Evolutionary conservation across 1,284 basidiomycete species (phyloP).

Genomic region (Heterobasidion occidentale): DNA sequence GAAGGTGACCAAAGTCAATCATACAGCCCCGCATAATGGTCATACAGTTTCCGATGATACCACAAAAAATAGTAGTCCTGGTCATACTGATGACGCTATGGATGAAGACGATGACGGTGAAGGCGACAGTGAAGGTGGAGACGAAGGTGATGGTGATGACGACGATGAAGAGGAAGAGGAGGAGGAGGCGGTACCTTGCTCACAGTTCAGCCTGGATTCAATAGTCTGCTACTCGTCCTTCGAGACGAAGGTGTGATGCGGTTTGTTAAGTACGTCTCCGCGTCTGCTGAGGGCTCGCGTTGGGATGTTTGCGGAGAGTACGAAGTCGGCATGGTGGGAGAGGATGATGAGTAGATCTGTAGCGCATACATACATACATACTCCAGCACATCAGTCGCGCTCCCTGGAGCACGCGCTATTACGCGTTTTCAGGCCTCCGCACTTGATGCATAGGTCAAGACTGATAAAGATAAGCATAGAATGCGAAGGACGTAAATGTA

Average conservation of each 20-base stretch:
- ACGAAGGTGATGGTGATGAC: neutral
- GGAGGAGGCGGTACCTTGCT: slow-evolving; percentile 80
- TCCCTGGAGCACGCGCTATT: too few relatives aligned
- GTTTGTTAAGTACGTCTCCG: slow-evolving; percentile 92
- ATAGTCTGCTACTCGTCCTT: slow-evolving; percentile 83
- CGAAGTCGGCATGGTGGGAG: slow-evolving; percentile 68
- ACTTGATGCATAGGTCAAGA: too few relatives aligned
- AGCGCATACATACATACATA: too few relatives aligned
- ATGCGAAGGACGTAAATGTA: neutral
- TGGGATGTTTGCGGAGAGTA: slow-evolving; percentile 91
- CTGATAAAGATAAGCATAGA: too few relatives aligned
- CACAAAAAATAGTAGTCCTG: slow-evolving; percentile 18
- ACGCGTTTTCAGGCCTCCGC: too few relatives aligned
- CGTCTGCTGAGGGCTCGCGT: slow-evolving; percentile 76
- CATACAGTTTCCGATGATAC: too few relatives aligned
- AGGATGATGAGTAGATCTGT: slow-evolving; percentile 22
- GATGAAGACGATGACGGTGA: slow-evolving; percentile 17
- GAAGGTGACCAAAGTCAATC: too few relatives aligned
- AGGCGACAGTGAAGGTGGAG: slow-evolving; percentile 20
- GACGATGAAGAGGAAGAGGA: slow-evolving; percentile 34
- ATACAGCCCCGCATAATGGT: too few relatives aligned
- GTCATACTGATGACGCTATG: slow-evolving; percentile 11
- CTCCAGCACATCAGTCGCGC: too few relatives aligned
- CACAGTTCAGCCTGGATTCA: slow-evolving; percentile 88
- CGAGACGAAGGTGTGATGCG: slow-evolving; percentile 91